A percentile compares a stretch with the other conserved stretches of the same genome.
phyloP scores from a whole-genome alignment of 2,329 filamentous ascomycete species.

The Aspergillus felis region DNA sequence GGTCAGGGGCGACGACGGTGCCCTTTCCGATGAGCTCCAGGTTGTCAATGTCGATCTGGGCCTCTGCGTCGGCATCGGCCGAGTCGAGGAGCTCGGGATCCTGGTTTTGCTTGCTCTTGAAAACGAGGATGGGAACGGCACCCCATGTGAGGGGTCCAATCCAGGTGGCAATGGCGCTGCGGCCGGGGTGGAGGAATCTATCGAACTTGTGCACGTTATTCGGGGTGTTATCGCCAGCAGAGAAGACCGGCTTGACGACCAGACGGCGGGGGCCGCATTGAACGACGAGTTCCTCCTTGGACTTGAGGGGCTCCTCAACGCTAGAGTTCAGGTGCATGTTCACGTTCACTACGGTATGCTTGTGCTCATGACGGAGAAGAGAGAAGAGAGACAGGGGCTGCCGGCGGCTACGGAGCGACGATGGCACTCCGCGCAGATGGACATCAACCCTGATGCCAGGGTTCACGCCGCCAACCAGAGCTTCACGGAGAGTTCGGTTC shows the following conservation, averaged over 20 bases:
- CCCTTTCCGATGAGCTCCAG: slow-evolving; percentile 80
- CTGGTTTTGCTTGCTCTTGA: slow-evolving; percentile 52
- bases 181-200: slow-evolving; percentile 84
- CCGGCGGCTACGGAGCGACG: slow-evolving; percentile 47
- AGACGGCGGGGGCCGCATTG: slow-evolving; percentile 88
- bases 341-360: slow-evolving; percentile 84
- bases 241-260: slow-evolving; percentile 86
- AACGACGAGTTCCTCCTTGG: slow-evolving; percentile 86
- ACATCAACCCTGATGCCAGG: slow-evolving; percentile 80
- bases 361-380: slow-evolving; percentile 89
- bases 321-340: slow-evolving; percentile 82
- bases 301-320: slow-evolving; percentile 70
- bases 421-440: slow-evolving; percentile 61
- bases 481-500: slow-evolving; percentile 72
- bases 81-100: slow-evolving; percentile 42
- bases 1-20: slow-evolving; percentile 74
- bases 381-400: slow-evolving; percentile 75
- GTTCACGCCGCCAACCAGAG: slow-evolving; percentile 79
- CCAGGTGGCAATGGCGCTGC: slow-evolving; percentile 83
- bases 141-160: slow-evolving; percentile 92
- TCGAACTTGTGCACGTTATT: slow-evolving; percentile 98
- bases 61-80: slow-evolving; percentile 42
- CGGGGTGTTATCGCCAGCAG: slow-evolving; percentile 79
- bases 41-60: slow-evolving; percentile 28
- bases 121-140: slow-evolving; percentile 83